phyloP scores from a whole-genome alignment of 2,329 filamentous ascomycete species.

The Diaporthe aspalathi region DNA sequence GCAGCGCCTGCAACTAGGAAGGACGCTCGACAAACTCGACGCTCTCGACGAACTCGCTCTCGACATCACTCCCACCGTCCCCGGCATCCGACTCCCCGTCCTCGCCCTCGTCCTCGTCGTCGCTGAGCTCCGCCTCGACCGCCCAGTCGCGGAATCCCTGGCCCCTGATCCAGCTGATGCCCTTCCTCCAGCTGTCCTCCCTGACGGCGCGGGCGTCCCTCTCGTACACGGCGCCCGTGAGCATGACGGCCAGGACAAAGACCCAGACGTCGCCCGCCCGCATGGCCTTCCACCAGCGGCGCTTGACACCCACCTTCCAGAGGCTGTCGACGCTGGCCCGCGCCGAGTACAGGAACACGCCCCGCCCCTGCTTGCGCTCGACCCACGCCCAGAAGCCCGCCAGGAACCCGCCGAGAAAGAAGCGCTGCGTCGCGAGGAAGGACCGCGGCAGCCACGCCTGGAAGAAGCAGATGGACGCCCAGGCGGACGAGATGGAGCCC shows the following conservation, averaged over 20 bases:
- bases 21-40: conserved; percentile 15
- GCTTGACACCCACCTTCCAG: conserved; percentile 95
- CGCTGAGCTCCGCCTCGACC: conserved; percentile 54
- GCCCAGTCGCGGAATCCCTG: conserved; percentile 80
- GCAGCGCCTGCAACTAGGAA: neutral
- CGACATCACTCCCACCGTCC: conserved; percentile 47
- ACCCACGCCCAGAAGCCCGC: conserved; percentile 88
- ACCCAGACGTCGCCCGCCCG: conserved; percentile 86
- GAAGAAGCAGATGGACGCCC: conserved; percentile 92
- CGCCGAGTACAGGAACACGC: conserved; percentile 82
- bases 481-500: conserved; percentile 84
- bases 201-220: conserved; percentile 74
- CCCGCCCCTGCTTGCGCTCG: conserved; percentile 71
- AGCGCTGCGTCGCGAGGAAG: conserved; percentile 83
- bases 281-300: conserved; percentile 86
- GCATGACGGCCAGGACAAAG: conserved; percentile 81
- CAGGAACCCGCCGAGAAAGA: conserved; percentile 88
- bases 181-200: conserved; percentile 76
- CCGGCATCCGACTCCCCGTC: conserved; percentile 49
- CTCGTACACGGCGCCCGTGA: conserved; percentile 84
- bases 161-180: conserved; percentile 77
- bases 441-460: conserved; percentile 80
- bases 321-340: conserved; percentile 83
- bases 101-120: conserved; percentile 41
- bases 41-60: conserved; percentile 12